Base-by-base conservation (phyloP, 345 rosid species). In the Melaleuca quinquenervia region DNA sequence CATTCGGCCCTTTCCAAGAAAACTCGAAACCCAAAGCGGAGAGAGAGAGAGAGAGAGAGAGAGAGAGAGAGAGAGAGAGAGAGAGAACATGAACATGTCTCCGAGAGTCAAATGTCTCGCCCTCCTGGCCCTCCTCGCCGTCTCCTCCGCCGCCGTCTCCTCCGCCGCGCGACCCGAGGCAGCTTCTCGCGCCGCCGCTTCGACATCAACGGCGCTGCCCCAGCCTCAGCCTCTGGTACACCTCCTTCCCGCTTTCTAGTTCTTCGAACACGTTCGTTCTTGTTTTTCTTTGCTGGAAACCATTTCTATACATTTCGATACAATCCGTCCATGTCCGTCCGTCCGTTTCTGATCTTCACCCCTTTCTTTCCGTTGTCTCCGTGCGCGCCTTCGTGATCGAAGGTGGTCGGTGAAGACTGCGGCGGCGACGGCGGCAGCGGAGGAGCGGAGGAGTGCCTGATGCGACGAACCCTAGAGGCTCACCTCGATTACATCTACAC, bases 401-500 rank as follows among this genome's bases (percentile, higher is more conserved):
- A 86, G 87, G 85, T 50, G 87, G 85, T 50, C 27, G 50, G 50
- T 32, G 88, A 50, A 56, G 88, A 83, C 7, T 82, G 55, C 85
- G 62, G 85, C 7, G 85, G 83, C 49, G 26, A 49, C 85, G 62
- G 85, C 7, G 85, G 83, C 49, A 18, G n/a, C 16, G 50, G 2
- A 51, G 85, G 50, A 26, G 86, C 54, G 48, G 88, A 84, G 60
- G 86, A 87, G 62, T 84, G 88, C 75, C 26, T 87, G 53, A 82
- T n/a, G 82, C 84, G 88, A 53, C 78, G 86, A 49, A 87, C 88
- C 13, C 84, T 87, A 8, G 88, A 32, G 20, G 86, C 86, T 55
- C 84, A 87, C 32, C 22, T 84, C 27, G 88, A 87, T 76, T 87
- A 87, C 84, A 75, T 87, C 51, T 87, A 87, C 54, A 56, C 82